Evolutionary conservation across 2,329 filamentous ascomycete genomes (phyloP).

Genomic region (Coniochaeta hoffmannii): DNA sequence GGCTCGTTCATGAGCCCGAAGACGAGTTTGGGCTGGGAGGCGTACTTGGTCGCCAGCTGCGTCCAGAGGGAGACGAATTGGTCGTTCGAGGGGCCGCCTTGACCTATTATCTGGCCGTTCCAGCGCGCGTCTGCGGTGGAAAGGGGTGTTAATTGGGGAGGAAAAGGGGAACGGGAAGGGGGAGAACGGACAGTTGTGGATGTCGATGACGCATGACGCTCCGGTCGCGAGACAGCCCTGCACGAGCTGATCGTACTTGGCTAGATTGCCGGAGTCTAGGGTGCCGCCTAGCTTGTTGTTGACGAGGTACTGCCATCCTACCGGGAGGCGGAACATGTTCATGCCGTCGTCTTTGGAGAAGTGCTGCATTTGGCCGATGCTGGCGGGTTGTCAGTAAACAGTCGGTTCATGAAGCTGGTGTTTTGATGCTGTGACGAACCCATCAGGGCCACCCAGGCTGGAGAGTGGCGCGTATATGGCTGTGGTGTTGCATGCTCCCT

Average conservation of each 20-base stretch:
- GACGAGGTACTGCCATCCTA: slow-evolving; percentile 45
- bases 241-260: slow-evolving; percentile 40
- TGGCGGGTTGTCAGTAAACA: slow-evolving; percentile 12
- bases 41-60: slow-evolving; percentile 50
- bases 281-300: slow-evolving; percentile 32
- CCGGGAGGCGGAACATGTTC: slow-evolving; percentile 48
- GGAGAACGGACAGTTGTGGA: slow-evolving; percentile 16
- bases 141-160: neutral
- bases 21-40: slow-evolving; percentile 39
- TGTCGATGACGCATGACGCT: slow-evolving; percentile 41
- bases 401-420: neutral
- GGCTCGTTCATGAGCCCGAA: slow-evolving; percentile 65
- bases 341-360: slow-evolving; percentile 45
- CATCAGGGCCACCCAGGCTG: slow-evolving; percentile 21
- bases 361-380: slow-evolving; percentile 44
- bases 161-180: neutral
- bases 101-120: slow-evolving; percentile 55
- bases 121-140: slow-evolving; percentile 45
- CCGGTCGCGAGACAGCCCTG: slow-evolving; percentile 40
- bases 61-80: slow-evolving; percentile 55
- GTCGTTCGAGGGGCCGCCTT: slow-evolving; percentile 52
- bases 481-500: slow-evolving; percentile 27
- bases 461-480: slow-evolving; percentile 23
- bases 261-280: slow-evolving; percentile 32
- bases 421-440: slow-evolving; percentile 11